Evolutionary conservation across 345 rosid species (phyloP), one percentile per base, ranked within the genome.

Genomic region (Gossypium ekmanianum): DNA sequence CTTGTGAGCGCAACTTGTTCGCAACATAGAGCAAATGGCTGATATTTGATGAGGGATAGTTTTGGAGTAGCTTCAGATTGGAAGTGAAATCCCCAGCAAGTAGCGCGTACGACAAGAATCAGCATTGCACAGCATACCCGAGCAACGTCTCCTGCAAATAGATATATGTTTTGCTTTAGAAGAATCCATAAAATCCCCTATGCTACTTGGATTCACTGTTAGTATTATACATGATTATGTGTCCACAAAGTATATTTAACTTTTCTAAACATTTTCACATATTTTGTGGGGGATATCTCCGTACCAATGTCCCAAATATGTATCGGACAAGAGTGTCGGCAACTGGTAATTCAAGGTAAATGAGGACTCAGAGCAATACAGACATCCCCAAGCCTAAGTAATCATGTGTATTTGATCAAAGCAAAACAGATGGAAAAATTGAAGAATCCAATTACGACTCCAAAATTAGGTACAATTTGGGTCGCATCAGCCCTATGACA

Each of bases 91-190:
- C 94, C 80, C 94, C 94, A 0, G 91, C 91, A 14, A 94, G 89
- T n/a, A 94, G 51, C 98, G 93, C 71, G 92, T 86, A 71, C 99
- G 79, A 95, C 74, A 1, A 95, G 87, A 79, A 91, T 87, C 78
- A 95, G 85, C 99, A 95, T 95, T 26, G 98, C 98, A 48, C 99
- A 95, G 82, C 98, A 95, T 79, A 95, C 72, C 71, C 99, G 89
- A 95, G 93, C 76, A 95, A 79, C 26, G 97, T 91, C 65, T 93
- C 99, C 99, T 95, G 92, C 85, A 85, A 78, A 29, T 13, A 54
- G 16, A 72, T 34, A 50, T 54, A 73, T 74, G 26, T 71, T 34
- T 34, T 34, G 68, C 52, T 54, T 76, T 76, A 22, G 59, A 73
- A 45, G 55, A 44, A 17, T 26, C 16, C 48, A 13, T 9, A 16